phyloP scores from a whole-genome alignment of 2,329 filamentous ascomycete species.

The Sclerotiophoma versabilis region DNA sequence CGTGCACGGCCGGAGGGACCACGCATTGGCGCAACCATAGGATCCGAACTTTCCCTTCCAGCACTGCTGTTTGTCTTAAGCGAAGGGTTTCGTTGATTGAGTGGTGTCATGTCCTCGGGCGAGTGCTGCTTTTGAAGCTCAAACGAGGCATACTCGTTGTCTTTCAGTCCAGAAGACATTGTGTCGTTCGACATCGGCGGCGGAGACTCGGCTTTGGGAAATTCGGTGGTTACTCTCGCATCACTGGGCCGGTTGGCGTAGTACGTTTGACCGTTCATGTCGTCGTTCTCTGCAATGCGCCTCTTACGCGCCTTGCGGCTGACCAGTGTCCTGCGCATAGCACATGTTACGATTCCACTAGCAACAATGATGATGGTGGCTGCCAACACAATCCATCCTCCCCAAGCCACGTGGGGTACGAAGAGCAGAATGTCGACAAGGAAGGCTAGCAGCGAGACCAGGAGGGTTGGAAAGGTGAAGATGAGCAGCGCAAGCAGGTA shows the following conservation, averaged over 20 bases:
- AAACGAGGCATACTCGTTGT: constrained; percentile 67
- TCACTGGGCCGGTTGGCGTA: constrained; percentile 62
- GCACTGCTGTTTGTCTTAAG: constrained; percentile 62
- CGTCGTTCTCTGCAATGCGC: constrained; percentile 89
- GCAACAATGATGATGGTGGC: constrained; percentile 85
- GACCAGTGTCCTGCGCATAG: constrained; percentile 91
- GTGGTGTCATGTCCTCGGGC: constrained; percentile 71
- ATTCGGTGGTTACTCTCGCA: constrained; percentile 45
- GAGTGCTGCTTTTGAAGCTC: constrained; percentile 68
- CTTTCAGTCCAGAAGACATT: constrained; percentile 62
- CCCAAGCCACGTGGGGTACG: constrained; percentile 92
- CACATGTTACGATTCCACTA: constrained; percentile 85
- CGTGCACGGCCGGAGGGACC: constrained; percentile 46
- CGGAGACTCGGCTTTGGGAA: constrained; percentile 61
- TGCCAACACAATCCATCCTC: constrained; percentile 89
- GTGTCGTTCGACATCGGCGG: constrained; percentile 61
- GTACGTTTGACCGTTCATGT: constrained; percentile 95
- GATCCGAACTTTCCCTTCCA: constrained; percentile 51
- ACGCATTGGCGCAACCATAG: constrained; percentile 43
- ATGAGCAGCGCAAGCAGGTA: constrained; percentile 88
- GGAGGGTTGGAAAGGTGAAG: constrained; percentile 81
- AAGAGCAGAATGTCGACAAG: constrained; percentile 93
- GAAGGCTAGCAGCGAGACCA: constrained; percentile 86
- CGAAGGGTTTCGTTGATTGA: constrained; percentile 71
- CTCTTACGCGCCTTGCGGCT: constrained; percentile 92